Evolutionary conservation across 495 filamentous ascomycete species (phyloP).

Genomic region (Aspergillus sparsus): DNA sequence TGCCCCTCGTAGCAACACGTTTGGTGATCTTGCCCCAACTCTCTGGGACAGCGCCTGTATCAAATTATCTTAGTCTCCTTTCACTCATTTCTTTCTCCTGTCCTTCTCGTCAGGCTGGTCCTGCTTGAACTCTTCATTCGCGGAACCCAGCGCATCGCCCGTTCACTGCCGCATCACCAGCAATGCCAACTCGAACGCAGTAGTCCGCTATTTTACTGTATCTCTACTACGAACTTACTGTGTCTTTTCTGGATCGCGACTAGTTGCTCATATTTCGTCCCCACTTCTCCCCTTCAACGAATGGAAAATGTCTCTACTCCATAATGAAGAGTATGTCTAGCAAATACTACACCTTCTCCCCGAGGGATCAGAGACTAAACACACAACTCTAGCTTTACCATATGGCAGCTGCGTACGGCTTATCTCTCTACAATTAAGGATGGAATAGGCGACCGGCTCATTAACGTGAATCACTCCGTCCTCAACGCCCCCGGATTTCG

Average conservation of each 20-base stretch:
- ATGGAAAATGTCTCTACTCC: constrained; percentile 80
- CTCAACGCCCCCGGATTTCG: constrained; percentile 95
- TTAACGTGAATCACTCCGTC: constrained; percentile 85
- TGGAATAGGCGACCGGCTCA: constrained; percentile 92
- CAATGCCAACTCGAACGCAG: constrained; percentile 20
- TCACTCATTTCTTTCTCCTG: constrained; percentile 16
- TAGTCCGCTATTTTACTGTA: constrained; percentile 12
- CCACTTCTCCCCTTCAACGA: constrained; percentile 3
- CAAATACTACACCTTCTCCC: constrained; percentile 1
- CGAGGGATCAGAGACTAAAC: constrained; percentile 23
- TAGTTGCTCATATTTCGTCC: background rate
- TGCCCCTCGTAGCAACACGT: background rate
- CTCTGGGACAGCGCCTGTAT: constrained; percentile 10
- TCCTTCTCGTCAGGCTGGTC: constrained; percentile 39
- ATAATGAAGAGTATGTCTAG: constrained; percentile 86
- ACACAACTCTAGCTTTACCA: constrained; percentile 65
- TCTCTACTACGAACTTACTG: background rate
- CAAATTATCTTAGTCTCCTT: constrained; percentile 18
- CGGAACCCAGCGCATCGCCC: constrained; percentile 15
- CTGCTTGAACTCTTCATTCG: constrained; percentile 26
- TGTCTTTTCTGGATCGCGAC: constrained; percentile 11
- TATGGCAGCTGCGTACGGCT: constrained; percentile 89
- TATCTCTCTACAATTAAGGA: constrained; percentile 91
- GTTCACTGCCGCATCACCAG: constrained; percentile 15
- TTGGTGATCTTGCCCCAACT: background rate